These are phyloP conservation scores for Diaporthe caulivora DNA, from an alignment of 2,329 filamentous ascomycete species.

Conservation along the genomic window DNA sequence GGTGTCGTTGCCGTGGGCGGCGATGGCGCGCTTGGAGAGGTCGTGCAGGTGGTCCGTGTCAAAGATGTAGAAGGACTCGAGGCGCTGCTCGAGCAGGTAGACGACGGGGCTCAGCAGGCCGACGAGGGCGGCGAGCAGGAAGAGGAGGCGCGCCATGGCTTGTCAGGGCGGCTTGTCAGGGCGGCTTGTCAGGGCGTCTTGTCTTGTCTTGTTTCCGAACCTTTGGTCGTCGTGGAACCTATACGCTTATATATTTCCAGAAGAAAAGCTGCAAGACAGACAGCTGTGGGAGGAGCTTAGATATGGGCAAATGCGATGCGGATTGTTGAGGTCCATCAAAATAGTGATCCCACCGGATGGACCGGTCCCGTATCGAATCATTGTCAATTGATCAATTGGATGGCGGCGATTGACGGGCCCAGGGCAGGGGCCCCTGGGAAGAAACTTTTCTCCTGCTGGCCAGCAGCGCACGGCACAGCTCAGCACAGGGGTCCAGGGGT, in stretches of 20 bases:
- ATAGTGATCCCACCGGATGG: slow-evolving; percentile 4
- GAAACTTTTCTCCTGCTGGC: slow-evolving; percentile 28
- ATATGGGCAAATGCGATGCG: background rate
- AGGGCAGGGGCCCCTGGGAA: slow-evolving; percentile 18
- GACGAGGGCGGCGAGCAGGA: slow-evolving; percentile 64
- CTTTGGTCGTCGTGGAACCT: no score
- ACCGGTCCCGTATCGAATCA: slow-evolving; percentile 26
- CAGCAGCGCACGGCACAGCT: background rate
- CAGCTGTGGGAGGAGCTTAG: background rate
- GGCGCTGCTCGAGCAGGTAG: slow-evolving; percentile 69
- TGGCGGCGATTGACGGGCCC: background rate
- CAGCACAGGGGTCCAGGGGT: slow-evolving; percentile 25
- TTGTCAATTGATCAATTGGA: slow-evolving; percentile 30
- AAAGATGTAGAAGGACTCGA: slow-evolving; percentile 81
- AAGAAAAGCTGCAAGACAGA: no score
- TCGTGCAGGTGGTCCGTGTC: slow-evolving; percentile 75
- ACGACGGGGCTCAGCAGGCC: slow-evolving; percentile 66
- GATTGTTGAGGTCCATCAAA: slow-evolving; percentile 2
- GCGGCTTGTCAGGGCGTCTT: no score
- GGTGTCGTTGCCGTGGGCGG: slow-evolving; percentile 81
- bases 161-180: no score
- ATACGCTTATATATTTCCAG: no score
- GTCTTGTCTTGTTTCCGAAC: no score
- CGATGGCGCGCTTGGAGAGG: slow-evolving; percentile 75
- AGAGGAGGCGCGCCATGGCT: slow-evolving; percentile 53